Evolutionary conservation across 257 asterid species (phyloP).

Genomic region (Jacaranda mimosifolia): DNA sequence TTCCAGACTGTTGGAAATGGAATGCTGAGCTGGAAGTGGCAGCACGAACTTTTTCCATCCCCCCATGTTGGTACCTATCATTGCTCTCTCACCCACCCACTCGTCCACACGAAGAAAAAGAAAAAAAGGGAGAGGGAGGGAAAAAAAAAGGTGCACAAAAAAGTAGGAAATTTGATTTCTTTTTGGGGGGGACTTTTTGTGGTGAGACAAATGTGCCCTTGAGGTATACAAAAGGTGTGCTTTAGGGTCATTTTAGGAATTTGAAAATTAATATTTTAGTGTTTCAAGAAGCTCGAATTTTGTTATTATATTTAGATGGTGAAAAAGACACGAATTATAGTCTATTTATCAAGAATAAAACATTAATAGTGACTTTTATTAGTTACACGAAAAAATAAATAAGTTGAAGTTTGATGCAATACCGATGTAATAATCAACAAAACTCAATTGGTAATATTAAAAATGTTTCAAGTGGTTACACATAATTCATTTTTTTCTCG

Average conservation of each 20-base stretch:
- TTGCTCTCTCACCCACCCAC: conserved; percentile 37
- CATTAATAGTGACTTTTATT: too few species aligned
- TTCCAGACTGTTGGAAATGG: conserved; percentile 34
- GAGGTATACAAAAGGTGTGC: not conserved
- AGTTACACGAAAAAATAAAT: too few species aligned
- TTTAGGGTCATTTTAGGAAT: not conserved
- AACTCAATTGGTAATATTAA: too few species aligned
- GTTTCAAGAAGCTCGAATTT: too few species aligned
- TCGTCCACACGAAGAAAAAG: conserved; percentile 15
- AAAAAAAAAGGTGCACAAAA: conserved; percentile 12
- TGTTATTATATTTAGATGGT: too few species aligned
- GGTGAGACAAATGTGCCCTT: conserved; percentile 37
- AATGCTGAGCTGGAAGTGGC: conserved; percentile 40
- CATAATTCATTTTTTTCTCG: too few species aligned
- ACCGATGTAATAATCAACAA: too few species aligned
- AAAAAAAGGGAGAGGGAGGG: not conserved
- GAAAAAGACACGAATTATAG: not conserved
- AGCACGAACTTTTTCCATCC: conserved; percentile 26
- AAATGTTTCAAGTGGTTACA: too few species aligned
- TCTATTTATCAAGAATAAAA: too few species aligned
- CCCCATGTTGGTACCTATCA: conserved; percentile 35
- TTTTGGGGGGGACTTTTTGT: conserved; percentile 23
- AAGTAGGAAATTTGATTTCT: conserved; percentile 30
- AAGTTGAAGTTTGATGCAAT: too few species aligned
- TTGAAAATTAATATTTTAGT: not conserved